Evolutionary conservation across 495 filamentous ascomycete species (phyloP).

Genomic region (Penicillium angulare): DNA sequence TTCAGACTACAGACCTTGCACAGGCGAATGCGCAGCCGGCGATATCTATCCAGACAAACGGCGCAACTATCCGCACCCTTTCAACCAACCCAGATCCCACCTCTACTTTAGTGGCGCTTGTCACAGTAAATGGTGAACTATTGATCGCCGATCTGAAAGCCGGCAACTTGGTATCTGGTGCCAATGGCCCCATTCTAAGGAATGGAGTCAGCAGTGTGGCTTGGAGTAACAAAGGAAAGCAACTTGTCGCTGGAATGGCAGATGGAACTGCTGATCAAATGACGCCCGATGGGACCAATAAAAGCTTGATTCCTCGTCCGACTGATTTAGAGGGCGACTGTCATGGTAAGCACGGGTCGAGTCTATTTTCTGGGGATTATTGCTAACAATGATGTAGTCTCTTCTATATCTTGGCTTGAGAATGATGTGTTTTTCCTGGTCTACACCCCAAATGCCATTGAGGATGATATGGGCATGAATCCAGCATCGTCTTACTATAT

Average conservation of each 20-base stretch:
- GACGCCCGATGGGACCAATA: constrained; percentile 72
- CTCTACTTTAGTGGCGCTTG: constrained; percentile 64
- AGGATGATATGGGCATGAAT: constrained; percentile 48
- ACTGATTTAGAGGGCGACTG: constrained; percentile 62
- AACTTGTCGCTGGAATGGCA: constrained; percentile 82
- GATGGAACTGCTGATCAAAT: constrained; percentile 82
- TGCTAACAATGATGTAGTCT: constrained; percentile 54
- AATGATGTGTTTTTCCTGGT: constrained; percentile 80
- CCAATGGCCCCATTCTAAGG: constrained; percentile 65
- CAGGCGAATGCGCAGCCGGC: constrained; percentile 63
- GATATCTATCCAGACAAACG: constrained; percentile 75
- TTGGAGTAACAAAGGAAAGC: constrained; percentile 93
- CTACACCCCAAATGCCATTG: constrained; percentile 62
- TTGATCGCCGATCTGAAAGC: constrained; percentile 77
- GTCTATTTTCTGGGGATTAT: not conserved
- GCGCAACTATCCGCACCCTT: constrained; percentile 68
- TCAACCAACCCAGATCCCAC: constrained; percentile 75
- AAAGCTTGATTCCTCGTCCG: constrained; percentile 76
- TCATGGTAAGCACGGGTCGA: constrained; percentile 52
- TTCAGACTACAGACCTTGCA: constrained; percentile 64
- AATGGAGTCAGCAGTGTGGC: constrained; percentile 77
- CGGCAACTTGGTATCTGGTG: constrained; percentile 55
- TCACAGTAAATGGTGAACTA: constrained; percentile 77
- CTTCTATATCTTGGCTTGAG: constrained; percentile 85
- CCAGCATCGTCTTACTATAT: constrained; percentile 70